These are phyloP conservation scores for Myriosclerotinia scirpicola DNA, from an alignment of 2,329 filamentous ascomycete species.

Conservation along the genomic window DNA sequence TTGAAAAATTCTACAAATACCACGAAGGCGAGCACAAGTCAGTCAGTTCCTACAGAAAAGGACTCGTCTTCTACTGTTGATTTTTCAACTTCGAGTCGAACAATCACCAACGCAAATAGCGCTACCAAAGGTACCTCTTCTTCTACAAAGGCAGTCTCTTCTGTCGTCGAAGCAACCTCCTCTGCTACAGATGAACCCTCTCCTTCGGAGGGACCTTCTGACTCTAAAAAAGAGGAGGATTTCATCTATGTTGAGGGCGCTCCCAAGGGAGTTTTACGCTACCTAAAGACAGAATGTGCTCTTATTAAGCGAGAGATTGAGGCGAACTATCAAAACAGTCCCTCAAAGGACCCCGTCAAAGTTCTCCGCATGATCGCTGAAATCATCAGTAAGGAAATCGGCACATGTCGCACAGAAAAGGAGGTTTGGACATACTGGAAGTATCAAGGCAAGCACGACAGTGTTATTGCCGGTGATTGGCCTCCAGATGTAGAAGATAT, in stretches of 20 bases:
- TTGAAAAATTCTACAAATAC: background rate
- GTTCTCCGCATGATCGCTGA: background rate
- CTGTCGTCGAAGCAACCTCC: no score
- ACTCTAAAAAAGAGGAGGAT: background rate
- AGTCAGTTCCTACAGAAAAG: background rate
- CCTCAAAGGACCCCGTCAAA: no score
- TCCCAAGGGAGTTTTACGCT: background rate
- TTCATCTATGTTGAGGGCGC: background rate
- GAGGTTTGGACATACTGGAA: slow-evolving; percentile 12
- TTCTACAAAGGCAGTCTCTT: no score
- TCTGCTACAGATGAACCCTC: no score
- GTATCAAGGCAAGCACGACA: background rate
- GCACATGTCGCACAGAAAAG: background rate
- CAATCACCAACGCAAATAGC: no score
- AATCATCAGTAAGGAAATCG: background rate
- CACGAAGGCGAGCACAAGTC: background rate
- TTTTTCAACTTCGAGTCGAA: no score
- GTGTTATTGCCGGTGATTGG: background rate
- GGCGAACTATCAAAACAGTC: background rate
- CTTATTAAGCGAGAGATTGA: background rate
- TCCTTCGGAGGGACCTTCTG: background rate
- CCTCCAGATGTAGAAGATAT: background rate
- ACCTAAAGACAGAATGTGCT: background rate
- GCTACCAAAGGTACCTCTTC: no score
- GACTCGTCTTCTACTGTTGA: no score